phyloP scores from a whole-genome alignment of 164 flowering plant genomes.

The Umbellularia californica region DNA sequence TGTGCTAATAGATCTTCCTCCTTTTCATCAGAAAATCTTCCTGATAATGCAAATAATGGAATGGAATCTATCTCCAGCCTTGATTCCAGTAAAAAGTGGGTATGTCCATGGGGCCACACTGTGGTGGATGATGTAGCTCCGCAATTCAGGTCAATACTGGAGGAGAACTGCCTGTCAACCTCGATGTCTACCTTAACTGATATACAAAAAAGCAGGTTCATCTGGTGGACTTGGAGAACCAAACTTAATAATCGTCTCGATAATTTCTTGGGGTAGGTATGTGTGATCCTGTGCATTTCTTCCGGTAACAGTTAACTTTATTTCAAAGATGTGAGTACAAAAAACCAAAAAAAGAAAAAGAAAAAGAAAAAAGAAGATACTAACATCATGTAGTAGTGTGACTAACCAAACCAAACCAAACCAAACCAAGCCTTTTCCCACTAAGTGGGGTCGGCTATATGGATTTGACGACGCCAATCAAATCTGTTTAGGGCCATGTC shows the following conservation, averaged over 20 bases:
- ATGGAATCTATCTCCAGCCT: slow-evolving; percentile 10
- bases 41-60: slow-evolving; percentile 30
- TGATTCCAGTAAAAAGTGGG: slow-evolving; percentile 42
- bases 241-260: slow-evolving; percentile 64
- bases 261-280: slow-evolving; percentile 47
- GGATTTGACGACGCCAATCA: too few relatives aligned
- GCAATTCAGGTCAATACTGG: slow-evolving; percentile 53
- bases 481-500: too few relatives aligned
- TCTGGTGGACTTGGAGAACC: slow-evolving; percentile 81
- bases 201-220: slow-evolving; percentile 42
- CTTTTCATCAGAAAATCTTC: slow-evolving; percentile 28
- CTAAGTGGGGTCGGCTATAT: too few relatives aligned
- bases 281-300: not conserved
- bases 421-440: too few relatives aligned
- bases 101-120: slow-evolving; percentile 82
- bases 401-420: too few relatives aligned
- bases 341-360: too few relatives aligned
- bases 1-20: slow-evolving; percentile 11
- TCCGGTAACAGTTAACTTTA: not conserved
- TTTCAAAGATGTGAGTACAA: too few relatives aligned
- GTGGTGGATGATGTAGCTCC: slow-evolving; percentile 76
- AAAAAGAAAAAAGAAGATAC: too few relatives aligned
- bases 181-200: slow-evolving; percentile 35
- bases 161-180: slow-evolving; percentile 65
- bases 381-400: too few relatives aligned